Base-by-base conservation (phyloP, 768 basidiomycete species). In the Boletus rufocinnamomeus region DNA sequence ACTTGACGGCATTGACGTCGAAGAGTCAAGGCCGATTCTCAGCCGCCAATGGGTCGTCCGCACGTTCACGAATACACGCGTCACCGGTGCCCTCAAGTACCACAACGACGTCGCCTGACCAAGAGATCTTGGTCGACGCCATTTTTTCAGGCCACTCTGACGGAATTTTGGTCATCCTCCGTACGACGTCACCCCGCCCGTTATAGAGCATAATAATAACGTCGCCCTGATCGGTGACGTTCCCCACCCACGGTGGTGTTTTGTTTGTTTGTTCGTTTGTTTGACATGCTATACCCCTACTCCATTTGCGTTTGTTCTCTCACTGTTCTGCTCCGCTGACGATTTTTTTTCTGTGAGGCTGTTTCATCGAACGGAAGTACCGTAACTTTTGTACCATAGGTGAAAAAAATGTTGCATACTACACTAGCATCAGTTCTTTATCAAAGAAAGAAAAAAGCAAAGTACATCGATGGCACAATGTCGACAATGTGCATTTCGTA, bases 131-230 rank as follows among this genome's bases (percentile, higher is more conserved):
- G 34, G 88, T 92, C 14, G 91, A 92, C 65, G 87, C 89, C 2
- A 91, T 93, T 54, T 91, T 93, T 68, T 90, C 89, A 35, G 90
- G 88, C 6, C 91, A 92, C 69, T 92, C 91, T 30, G 91, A 93
- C 67, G 91, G 91, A 6, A 77, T 93, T 56, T 84, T 93, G 77
- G 87, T 91, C 61, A 89, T 93, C 63, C 74, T 93, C 14, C 83
- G 91, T 23, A 75, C 79, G 48, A 79, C 82, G 37, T 68, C 73
- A 38, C 54, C 65, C 10, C 45, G 48, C 37, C 6, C 41, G 19
- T 37, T 8, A 32, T 52, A 48, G 50, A 3, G 27, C 32, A 10
- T 35, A 35, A 34, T 34, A 34, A 6, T 19, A 19, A 7, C 17
- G 6, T 37, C 23, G 25, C 19, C 35, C 47, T 28, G 34, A 23